Evolutionary conservation across 2,329 filamentous ascomycete genomes (phyloP), one percentile per base, ranked within the genome.

Genomic region (Chrysosporium keratinophilum): DNA sequence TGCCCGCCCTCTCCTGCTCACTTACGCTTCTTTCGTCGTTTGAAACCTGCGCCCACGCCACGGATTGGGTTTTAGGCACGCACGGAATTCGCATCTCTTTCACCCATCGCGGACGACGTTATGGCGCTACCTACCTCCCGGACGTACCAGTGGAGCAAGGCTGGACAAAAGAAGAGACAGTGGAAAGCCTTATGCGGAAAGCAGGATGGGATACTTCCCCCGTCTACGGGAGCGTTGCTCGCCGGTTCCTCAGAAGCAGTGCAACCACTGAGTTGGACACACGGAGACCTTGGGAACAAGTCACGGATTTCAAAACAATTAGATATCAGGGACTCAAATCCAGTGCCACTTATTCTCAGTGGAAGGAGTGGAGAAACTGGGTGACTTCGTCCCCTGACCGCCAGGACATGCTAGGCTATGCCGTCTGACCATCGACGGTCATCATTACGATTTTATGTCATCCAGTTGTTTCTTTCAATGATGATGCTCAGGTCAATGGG

Each of bases 1-100:
- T 76, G 1, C 68, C 73, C 3, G 65, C 67, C 4, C 66, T 76
- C 12, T 74, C 71, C 40, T 74, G 80, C 43, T 79, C 80, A 56
- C 82, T 95, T 31, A 95, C 90, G 1, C 80, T 96, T 19, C 80
- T 96, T 55, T 90, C 87, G 7, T 78, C 91, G 67, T 95, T 95
- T 65, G 88, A 95, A 70, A 78, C 84, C 52, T 83, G 82, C 58
- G 75, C 76, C 34, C 79, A 87, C 62, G 74, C 85, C 1, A 76
- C 90, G 70, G 88, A 95, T 70, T 98, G 93, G 93, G 79, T 80
- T 23, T 71, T 98, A 15, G 93, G 91, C 57, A 80, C 76, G 1
- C 93, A 98, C 69, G 93, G 93, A 2, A 76, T 97, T 47, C 82
- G 89, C 42, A 89, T 98, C 61, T 84, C 81, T 48, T 97, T 98